Percentiles rank a stretch among this genome's conserved stretches.
These are phyloP conservation scores for Cicer yamashitae DNA, from an alignment of 306 rosid species.

Conservation along the genomic window DNA sequence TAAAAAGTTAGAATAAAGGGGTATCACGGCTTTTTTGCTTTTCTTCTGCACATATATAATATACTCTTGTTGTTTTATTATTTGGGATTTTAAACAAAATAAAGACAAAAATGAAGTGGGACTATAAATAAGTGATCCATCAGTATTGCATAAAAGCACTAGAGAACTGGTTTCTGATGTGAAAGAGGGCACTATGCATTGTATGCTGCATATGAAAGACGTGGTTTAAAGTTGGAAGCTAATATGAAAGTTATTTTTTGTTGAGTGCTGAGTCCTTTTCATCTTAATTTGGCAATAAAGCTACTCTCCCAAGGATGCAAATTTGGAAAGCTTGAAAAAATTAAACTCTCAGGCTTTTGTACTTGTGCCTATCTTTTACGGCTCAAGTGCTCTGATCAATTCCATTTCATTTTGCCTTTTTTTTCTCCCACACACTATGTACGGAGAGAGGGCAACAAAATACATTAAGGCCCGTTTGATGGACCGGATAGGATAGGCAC, in stretches of 20 bases:
- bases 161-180: constrained; percentile 1
- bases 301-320: neutral
- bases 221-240: neutral
- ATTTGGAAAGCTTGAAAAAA: neutral
- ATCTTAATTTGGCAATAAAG: constrained; percentile 10
- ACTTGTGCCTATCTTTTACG: neutral
- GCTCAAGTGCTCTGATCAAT: neutral
- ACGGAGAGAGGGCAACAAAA: too few species aligned
- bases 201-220: neutral
- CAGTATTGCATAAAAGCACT: neutral
- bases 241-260: neutral
- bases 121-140: constrained; percentile 14
- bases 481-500: too few species aligned
- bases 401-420: too few species aligned
- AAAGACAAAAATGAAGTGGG: neutral
- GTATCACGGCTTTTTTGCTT: constrained; percentile 9
- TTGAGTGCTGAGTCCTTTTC: constrained; percentile 1
- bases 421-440: too few species aligned
- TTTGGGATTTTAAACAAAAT: neutral
- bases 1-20: constrained; percentile 31
- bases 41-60: neutral
- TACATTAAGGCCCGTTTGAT: too few species aligned
- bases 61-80: neutral
- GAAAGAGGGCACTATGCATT: neutral
- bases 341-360: neutral